Base-by-base conservation (phyloP, 2,329 filamentous ascomycete genomes). In the Monosporascus cannonballus region DNA sequence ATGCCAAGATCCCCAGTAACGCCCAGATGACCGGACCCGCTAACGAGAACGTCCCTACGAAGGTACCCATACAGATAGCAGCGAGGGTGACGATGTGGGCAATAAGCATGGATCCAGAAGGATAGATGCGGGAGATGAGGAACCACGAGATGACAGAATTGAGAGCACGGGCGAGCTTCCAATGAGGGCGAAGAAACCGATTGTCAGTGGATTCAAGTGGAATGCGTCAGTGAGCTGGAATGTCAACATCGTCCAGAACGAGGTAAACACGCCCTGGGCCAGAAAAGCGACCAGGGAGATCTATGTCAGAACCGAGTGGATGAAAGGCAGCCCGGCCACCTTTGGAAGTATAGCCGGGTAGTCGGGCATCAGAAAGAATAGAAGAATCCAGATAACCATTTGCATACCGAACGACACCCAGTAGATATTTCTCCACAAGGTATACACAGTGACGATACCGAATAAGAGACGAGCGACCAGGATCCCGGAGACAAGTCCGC, bases 281-380 rank as follows among this genome's bases (percentile, higher is more conserved):
- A 85, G 77, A 62, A 90, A 85, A 0, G 80, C 77, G 25, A 90
- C 79, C 1, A 90, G 65, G 47, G 85, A 85, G 0, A 84, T 79
- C 65, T 93, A 88, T 0, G 87, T 77, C 0, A 94, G 76, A 1
- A 88, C 70, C 0, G 89, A 86, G 47, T 91, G 78, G 4, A 76
- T 80, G 47, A 80, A 69, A 42, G 89, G 71, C 68, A 93, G 81
- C 25, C 76, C 68, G 2, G 83, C 63, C 24, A 93, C 90, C 30
- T 77, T 81, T 67, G 76, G 78, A 3, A 93, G 74, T 56, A 89
- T 82, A 1, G 73, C 71, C 56, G 82, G 77, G 65, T 94, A 94
- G 66, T 92, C 87, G 0, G 89, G 89, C 85, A 94, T 86, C 68
- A 84, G 89, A 45, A 84, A 65, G 73, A 81, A 92, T 6, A 93